Percentiles rank a stretch among this genome's conserved stretches.
phyloP scores from a whole-genome alignment of 2,329 filamentous ascomycete genomes.

The Cladosporium halotolerans region DNA sequence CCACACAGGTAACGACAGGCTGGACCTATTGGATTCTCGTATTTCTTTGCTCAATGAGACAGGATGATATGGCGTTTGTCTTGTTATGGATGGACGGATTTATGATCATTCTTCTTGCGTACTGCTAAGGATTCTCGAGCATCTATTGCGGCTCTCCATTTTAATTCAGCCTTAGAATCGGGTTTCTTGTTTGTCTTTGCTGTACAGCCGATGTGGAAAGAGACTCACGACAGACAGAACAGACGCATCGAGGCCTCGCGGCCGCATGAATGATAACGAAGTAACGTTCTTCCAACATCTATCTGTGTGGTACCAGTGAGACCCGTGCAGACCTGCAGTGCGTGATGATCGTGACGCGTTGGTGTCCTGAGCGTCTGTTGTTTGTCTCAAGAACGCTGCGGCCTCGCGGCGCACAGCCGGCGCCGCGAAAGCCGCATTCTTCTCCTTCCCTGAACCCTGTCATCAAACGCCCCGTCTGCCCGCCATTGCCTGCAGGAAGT shows the following conservation, averaged over 20 bases:
- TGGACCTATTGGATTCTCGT: not conserved
- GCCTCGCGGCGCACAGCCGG: not conserved
- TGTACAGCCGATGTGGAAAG: not conserved
- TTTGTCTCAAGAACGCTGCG: not conserved
- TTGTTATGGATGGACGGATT: not conserved
- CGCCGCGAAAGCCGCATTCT: too few species aligned
- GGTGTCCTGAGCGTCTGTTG: not conserved
- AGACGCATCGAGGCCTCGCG: not conserved
- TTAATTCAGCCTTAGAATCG: not conserved
- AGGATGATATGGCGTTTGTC: not conserved
- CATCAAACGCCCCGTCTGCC: too few species aligned
- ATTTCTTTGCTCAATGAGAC: not conserved
- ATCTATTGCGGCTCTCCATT: not conserved
- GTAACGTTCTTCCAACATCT: not conserved
- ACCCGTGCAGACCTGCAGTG: too few species aligned
- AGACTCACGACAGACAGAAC: not conserved
- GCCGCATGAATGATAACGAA: not conserved
- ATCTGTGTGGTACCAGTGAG: too few species aligned
- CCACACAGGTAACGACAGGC: constrained; percentile 1
- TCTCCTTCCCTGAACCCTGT: too few species aligned
- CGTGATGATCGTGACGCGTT: not conserved
- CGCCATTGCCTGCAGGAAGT: too few species aligned
- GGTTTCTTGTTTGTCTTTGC: not conserved
- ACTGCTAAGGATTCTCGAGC: too few species aligned
- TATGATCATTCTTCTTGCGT: not conserved